A percentile compares a stretch with the other conserved stretches of the same genome.
Evolutionary conservation across 2,329 filamentous ascomycete species (phyloP).

Genomic region (Didymellaceae sp.): DNA sequence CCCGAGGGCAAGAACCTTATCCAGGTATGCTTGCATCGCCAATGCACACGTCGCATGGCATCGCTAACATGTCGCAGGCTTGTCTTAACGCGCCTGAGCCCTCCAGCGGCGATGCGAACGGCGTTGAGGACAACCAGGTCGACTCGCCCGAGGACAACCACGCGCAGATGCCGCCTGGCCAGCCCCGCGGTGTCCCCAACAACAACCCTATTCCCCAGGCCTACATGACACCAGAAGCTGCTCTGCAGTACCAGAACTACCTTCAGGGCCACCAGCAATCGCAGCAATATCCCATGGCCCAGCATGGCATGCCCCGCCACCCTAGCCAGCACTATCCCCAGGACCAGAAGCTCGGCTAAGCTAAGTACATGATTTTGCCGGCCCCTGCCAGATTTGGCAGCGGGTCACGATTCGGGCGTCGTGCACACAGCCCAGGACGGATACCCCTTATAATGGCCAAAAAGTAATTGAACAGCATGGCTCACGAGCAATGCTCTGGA

Average conservation of each 20-base stretch:
- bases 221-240: conserved; percentile 70
- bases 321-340: conserved; percentile 75
- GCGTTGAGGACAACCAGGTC: conserved; percentile 62
- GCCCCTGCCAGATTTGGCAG: conserved; percentile 32
- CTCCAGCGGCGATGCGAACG: conserved; percentile 73
- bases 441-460: conserved; percentile 49
- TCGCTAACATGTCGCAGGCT: conserved; percentile 67
- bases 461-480: conserved; percentile 44
- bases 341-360: conserved; percentile 50
- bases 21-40: conserved; percentile 70
- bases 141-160: conserved; percentile 93
- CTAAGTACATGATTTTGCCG: conserved; percentile 38
- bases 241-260: conserved; percentile 86
- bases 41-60: conserved; percentile 13
- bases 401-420: conserved; percentile 40
- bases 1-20: conserved; percentile 99
- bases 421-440: conserved; percentile 44
- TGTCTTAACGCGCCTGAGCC: conserved; percentile 97
- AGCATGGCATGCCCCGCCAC: conserved; percentile 71
- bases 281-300: conserved; percentile 79
- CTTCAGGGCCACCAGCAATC: conserved; percentile 69
- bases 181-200: conserved; percentile 69
- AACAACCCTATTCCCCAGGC: conserved; percentile 69
- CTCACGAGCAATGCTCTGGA: conserved; percentile 31
- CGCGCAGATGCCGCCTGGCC: conserved; percentile 75